Base-by-base conservation (phyloP, 139 green algal genomes). In the Chlorella vulgaris region DNA sequence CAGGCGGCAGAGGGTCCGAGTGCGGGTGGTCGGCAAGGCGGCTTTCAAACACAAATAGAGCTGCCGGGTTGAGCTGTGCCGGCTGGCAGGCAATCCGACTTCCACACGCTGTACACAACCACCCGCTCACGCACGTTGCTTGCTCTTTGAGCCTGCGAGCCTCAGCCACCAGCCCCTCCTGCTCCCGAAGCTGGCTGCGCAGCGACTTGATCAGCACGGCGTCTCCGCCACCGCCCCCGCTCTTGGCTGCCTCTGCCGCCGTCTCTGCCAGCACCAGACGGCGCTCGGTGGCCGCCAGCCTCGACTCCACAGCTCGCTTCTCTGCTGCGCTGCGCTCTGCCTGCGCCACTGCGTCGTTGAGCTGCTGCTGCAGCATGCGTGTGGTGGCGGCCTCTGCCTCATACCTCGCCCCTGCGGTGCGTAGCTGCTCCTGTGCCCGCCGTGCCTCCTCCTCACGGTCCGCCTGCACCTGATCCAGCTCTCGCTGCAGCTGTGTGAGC, bases 101-200 rank as follows among this genome's bases (percentile, higher is more conserved):
- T n/a, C n/a, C 47, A 58, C 15, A 58, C 15, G 47, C 47, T 58
- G 47, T 15, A 58, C 13, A 58, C 15, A 58, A 58, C n/a, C n/a
- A n/a, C 36, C 22, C 18, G 3, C 66, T 3, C 66, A 39, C 63
- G 31, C 51, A 70, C 74, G 28, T 71, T 26, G 76, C 82, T 65
- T 84, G 76, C 73, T 86, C 73, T 63, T 63, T 78, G 39, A 86
- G 82, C 10, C 53, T 33, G 8, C 61, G 63, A 28, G 66, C 82
- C 62, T 86, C 76, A 6, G 50, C 74, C 22, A 65, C 76, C 36
- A 71, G 50, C 28, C 35, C 50, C 78, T 86, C 82, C 62, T 70
- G 53, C 28, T 60, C 53, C 62, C 29, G 24, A 39, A 84, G 67
- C 58, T 84, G 68, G 53, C 78, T 58, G 18, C 78, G 43, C 53